phyloP scores from a whole-genome alignment of 164 flowering plant species.

The Stephania cephalantha region DNA sequence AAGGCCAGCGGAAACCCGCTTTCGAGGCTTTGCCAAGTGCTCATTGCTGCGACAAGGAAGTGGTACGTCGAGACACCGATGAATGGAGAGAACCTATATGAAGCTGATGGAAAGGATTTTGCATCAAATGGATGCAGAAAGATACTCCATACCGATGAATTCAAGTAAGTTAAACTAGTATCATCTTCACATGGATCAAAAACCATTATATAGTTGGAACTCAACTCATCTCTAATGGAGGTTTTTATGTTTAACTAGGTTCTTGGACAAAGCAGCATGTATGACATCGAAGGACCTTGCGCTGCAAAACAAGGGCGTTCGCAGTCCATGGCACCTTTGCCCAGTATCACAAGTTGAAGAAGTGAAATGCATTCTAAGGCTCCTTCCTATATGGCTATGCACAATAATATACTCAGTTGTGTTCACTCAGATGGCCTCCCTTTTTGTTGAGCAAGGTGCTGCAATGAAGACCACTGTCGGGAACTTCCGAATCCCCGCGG shows the following conservation, averaged over 20 bases:
- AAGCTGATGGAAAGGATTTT: constrained; percentile 33
- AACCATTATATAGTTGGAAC: neutral
- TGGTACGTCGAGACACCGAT: constrained; percentile 40
- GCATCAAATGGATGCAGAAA: constrained; percentile 38
- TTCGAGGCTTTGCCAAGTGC: constrained; percentile 63
- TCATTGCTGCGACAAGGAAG: constrained; percentile 61
- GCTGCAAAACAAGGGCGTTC: constrained; percentile 20
- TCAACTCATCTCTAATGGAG: neutral
- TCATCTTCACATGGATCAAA: neutral
- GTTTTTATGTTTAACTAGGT: constrained; percentile 31
- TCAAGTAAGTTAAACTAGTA: constrained; percentile 49
- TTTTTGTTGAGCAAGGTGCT: constrained; percentile 93
- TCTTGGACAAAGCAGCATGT: constrained; percentile 73
- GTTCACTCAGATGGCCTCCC: constrained; percentile 93
- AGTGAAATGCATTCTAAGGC: constrained; percentile 80
- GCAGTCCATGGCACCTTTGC: constrained; percentile 69
- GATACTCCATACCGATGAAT: constrained; percentile 68
- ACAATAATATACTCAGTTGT: constrained; percentile 87
- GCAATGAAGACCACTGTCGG: constrained; percentile 64
- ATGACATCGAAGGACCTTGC: constrained; percentile 42
- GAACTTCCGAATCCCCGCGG: constrained; percentile 67
- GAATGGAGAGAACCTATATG: constrained; percentile 39
- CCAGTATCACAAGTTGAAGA: constrained; percentile 85
- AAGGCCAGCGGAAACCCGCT: constrained; percentile 82
- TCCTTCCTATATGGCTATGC: constrained; percentile 92